These are phyloP conservation scores for Trichodelitschia bisporula DNA, from an alignment of 495 filamentous ascomycete species.

Conservation along the genomic window DNA sequence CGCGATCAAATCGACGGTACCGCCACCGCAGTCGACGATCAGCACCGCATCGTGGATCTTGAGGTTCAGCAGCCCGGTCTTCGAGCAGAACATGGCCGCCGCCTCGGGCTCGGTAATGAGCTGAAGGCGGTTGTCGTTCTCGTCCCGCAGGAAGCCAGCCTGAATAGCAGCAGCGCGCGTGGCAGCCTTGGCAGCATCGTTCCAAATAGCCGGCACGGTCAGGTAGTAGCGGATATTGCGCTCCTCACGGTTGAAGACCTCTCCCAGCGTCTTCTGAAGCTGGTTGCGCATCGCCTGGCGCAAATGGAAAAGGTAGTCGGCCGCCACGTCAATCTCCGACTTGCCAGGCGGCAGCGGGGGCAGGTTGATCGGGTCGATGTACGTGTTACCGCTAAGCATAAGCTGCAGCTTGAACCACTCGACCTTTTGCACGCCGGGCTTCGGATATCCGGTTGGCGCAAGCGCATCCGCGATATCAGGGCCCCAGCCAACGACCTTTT, in stretches of 20 bases:
- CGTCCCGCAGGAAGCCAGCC: slow-evolving; percentile 47
- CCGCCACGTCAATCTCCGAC: slow-evolving; percentile 53
- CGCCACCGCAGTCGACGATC: slow-evolving; percentile 54
- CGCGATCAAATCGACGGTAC: slow-evolving; percentile 52
- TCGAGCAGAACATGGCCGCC: slow-evolving; percentile 48
- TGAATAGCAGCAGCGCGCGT: slow-evolving; percentile 49
- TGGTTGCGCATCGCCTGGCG: slow-evolving; percentile 50
- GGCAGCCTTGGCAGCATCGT: slow-evolving; percentile 50
- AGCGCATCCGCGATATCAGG: slow-evolving; percentile 53
- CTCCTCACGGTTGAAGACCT: slow-evolving; percentile 54
- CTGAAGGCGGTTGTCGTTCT: slow-evolving; percentile 50
- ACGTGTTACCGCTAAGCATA: slow-evolving; percentile 55
- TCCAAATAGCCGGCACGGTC: slow-evolving; percentile 54
- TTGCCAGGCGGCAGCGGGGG: slow-evolving; percentile 52
- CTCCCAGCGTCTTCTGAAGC: slow-evolving; percentile 50
- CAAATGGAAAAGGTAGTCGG: slow-evolving; percentile 54
- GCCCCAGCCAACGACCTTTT: slow-evolving; percentile 55
- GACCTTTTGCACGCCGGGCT: slow-evolving; percentile 52
- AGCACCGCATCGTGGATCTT: slow-evolving; percentile 51
- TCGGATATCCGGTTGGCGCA: slow-evolving; percentile 49
- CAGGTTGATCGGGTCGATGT: slow-evolving; percentile 58
- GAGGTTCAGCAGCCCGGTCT: slow-evolving; percentile 46
- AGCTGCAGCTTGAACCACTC: slow-evolving; percentile 64
- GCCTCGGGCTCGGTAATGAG: slow-evolving; percentile 51
- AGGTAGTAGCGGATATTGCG: slow-evolving; percentile 51